These are phyloP conservation scores for Nepenthes mirabilis DNA, from an alignment of 148 eudicot genomes.

Conservation along the genomic window DNA sequence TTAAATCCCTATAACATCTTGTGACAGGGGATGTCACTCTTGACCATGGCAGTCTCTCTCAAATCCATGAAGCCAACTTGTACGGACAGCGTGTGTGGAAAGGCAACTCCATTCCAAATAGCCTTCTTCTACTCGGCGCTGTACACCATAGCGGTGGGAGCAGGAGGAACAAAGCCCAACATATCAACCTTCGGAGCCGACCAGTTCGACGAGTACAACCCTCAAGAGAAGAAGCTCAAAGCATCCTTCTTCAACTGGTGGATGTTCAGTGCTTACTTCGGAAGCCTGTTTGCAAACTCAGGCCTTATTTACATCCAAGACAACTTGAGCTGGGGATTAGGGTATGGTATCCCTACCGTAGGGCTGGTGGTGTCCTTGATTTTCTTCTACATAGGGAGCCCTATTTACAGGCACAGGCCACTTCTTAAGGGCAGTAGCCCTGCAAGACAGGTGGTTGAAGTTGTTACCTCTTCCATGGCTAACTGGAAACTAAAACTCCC, in stretches of 20 bases:
- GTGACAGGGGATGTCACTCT: background rate
- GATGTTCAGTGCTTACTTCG: constrained; percentile 73
- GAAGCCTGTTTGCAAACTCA: constrained; percentile 54
- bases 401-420: constrained; percentile 27
- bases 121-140: constrained; percentile 62
- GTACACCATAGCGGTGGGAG: constrained; percentile 71
- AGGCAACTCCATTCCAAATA: constrained; percentile 14
- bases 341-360: constrained; percentile 72
- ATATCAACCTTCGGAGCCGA: constrained; percentile 91
- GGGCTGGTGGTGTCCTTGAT: constrained; percentile 50
- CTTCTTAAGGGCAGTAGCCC: background rate
- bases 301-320: constrained; percentile 85
- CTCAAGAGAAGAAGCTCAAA: constrained; percentile 57
- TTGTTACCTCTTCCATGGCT: background rate
- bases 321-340: constrained; percentile 80
- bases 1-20: background rate
- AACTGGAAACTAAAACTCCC: constrained; percentile 5
- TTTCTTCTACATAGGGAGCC: constrained; percentile 63
- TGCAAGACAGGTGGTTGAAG: background rate
- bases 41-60: background rate
- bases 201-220: constrained; percentile 65
- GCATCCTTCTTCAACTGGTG: constrained; percentile 94
- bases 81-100: background rate
- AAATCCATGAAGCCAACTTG: background rate
- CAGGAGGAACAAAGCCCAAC: constrained; percentile 89